Percentiles rank a stretch among this genome's conserved stretches.
These are phyloP conservation scores for Monosporozyma aerobia DNA, from an alignment of 805 yeast species.

Conservation along the genomic window DNA sequence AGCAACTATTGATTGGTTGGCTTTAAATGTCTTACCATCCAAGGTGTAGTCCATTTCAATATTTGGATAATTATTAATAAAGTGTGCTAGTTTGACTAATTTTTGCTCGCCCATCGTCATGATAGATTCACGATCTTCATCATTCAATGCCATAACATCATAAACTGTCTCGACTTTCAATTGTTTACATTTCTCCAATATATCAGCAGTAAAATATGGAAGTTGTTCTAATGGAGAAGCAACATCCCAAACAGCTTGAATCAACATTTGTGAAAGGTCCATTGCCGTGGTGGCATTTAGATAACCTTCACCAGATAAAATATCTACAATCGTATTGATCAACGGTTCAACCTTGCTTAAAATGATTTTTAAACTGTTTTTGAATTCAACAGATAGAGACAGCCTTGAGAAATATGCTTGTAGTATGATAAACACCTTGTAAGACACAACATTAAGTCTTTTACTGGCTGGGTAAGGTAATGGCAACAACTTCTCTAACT, in stretches of 20 bases:
- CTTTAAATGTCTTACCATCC: constrained; percentile 35
- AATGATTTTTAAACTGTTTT: constrained; percentile 45
- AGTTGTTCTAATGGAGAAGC: constrained; percentile 74
- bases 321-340: constrained; percentile 62
- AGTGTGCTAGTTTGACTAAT: constrained; percentile 64
- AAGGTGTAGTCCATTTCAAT: constrained; percentile 57
- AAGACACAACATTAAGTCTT: constrained; percentile 40
- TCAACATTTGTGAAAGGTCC: constrained; percentile 82
- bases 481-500: constrained; percentile 54
- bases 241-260: constrained; percentile 78
- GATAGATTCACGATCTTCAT: constrained; percentile 56
- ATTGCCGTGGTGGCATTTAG: constrained; percentile 71
- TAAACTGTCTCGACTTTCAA: constrained; percentile 59
- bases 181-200: constrained; percentile 46
- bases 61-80: constrained; percentile 85
- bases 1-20: constrained; percentile 42
- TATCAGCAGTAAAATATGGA: constrained; percentile 48
- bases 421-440: constrained; percentile 63
- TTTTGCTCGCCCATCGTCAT: constrained; percentile 44
- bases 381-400: constrained; percentile 51
- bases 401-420: constrained; percentile 77
- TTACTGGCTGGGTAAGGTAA: constrained; percentile 36
- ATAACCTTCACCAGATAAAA: constrained; percentile 70
- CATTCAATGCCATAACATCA: constrained; percentile 69
- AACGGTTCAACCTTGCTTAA: constrained; percentile 42